phyloP scores from a whole-genome alignment of 371 early-diverging fungal genomes.

The Nematocida parisii region DNA sequence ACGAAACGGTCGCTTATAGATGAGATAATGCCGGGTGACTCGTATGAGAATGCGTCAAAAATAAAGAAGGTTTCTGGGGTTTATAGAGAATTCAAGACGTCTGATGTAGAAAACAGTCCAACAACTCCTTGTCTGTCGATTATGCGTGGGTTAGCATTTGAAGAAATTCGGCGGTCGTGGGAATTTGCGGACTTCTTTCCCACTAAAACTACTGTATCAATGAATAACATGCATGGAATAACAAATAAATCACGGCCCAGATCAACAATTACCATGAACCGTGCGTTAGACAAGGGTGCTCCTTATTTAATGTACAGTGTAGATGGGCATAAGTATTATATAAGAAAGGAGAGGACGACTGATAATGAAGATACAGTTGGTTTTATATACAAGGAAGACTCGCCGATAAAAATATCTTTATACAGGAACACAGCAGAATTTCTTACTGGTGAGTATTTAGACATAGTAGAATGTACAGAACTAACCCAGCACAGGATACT shows the following conservation, averaged over 20 bases:
- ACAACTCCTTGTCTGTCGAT: not conserved
- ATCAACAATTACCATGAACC: not conserved
- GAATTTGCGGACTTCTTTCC: constrained; percentile 17
- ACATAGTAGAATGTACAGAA: constrained; percentile 4
- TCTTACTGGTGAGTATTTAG: not conserved
- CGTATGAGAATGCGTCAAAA: not conserved
- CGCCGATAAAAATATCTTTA: constrained; percentile 31
- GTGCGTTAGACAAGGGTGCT: constrained; percentile 11
- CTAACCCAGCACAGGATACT: not conserved
- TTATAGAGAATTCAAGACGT: constrained; percentile 1
- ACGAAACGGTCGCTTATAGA: not conserved
- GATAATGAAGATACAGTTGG: constrained; percentile 2
- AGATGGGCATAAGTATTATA: constrained; percentile 39
- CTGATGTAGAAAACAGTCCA: not conserved
- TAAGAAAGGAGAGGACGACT: constrained; percentile 24
- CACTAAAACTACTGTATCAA: not conserved
- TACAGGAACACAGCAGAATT: constrained; percentile 17
- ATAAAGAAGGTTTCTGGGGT: not conserved
- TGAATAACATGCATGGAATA: not conserved
- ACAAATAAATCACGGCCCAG: not conserved
- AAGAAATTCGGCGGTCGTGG: constrained; percentile 12
- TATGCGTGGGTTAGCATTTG: not conserved
- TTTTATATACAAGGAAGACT: not conserved
- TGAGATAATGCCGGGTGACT: constrained; percentile 8
- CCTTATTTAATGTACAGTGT: constrained; percentile 37